phyloP scores from a whole-genome alignment of 139 green algal species.

The Picochlorum sp. region DNA sequence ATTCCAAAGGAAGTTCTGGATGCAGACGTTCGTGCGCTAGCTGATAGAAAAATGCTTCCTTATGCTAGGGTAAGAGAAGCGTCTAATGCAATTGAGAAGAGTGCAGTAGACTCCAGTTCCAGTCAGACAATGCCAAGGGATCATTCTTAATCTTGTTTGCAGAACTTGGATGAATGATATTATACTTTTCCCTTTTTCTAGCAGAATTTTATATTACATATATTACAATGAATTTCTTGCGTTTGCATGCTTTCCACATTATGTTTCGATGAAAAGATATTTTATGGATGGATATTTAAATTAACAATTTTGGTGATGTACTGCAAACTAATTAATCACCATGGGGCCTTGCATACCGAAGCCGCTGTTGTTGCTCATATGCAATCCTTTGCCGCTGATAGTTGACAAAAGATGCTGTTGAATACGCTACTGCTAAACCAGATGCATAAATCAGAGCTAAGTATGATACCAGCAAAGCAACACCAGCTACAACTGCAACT shows the following conservation, averaged over 20 bases:
- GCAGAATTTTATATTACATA: background rate
- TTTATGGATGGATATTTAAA: no score
- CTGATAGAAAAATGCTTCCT: constrained; percentile 24
- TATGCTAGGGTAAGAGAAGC: constrained; percentile 24
- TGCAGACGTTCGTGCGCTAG: constrained; percentile 44
- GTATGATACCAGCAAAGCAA: constrained; percentile 18
- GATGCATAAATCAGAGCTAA: constrained; percentile 23
- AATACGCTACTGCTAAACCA: constrained; percentile 7
- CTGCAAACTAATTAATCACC: constrained; percentile 9
- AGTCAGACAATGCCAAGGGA: constrained; percentile 22
- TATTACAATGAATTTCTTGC: no score
- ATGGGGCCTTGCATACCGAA: constrained; percentile 1
- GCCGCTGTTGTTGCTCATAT: background rate
- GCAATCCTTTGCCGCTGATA: constrained; percentile 6
- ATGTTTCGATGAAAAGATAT: no score
- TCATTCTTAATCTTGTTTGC: constrained; percentile 25
- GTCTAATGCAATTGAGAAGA: constrained; percentile 17
- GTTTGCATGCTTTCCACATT: no score
- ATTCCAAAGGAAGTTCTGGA: constrained; percentile 67
- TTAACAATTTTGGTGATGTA: no score
- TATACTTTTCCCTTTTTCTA: background rate
- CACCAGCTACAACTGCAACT: constrained; percentile 5
- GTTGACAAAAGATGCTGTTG: constrained; percentile 5
- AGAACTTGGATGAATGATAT: background rate
- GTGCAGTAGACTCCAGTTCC: background rate